Evolutionary conservation across 2,329 filamentous ascomycete genomes (phyloP).

Genomic region (Cytospora piceicola): DNA sequence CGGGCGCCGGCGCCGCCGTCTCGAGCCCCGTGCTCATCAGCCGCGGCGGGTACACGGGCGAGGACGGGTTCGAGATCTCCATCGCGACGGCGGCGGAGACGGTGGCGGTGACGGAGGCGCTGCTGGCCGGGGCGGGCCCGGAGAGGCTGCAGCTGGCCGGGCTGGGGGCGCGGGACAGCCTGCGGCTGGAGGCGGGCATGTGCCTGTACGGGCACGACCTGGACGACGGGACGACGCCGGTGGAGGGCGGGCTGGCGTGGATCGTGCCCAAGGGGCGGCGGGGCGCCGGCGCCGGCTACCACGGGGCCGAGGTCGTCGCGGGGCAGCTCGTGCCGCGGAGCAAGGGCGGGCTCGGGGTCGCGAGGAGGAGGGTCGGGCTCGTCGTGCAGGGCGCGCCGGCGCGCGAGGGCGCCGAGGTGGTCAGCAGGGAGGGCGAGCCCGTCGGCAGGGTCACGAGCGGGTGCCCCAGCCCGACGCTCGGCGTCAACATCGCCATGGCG

Average conservation of each 20-base stretch:
- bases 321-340: slow-evolving; percentile 74
- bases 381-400: slow-evolving; percentile 85
- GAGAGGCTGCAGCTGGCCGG: slow-evolving; percentile 77
- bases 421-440: slow-evolving; percentile 64
- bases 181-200: slow-evolving; percentile 96
- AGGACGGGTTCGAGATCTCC: slow-evolving; percentile 97
- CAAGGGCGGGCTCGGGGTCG: slow-evolving; percentile 72
- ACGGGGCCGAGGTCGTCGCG: slow-evolving; percentile 79
- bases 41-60: slow-evolving; percentile 92
- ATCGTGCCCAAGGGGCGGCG: slow-evolving; percentile 81
- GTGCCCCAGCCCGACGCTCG: slow-evolving; percentile 82
- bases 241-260: slow-evolving; percentile 68
- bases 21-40: slow-evolving; percentile 70
- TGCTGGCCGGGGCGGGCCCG: slow-evolving; percentile 67
- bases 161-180: slow-evolving; percentile 86
- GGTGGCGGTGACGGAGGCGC: slow-evolving; percentile 67
- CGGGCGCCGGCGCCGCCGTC: slow-evolving; percentile 47
- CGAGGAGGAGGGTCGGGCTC: slow-evolving; percentile 77
- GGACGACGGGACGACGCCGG: slow-evolving; percentile 70
- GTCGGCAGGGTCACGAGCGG: slow-evolving; percentile 87
- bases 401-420: slow-evolving; percentile 82
- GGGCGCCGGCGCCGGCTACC: slow-evolving; percentile 70
- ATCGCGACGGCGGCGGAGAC: slow-evolving; percentile 68
- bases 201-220: slow-evolving; percentile 99
- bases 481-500: slow-evolving; percentile 94